These are phyloP conservation scores for Pichia thaimueangensis DNA, from an alignment of 805 yeast species.

Conservation along the genomic window DNA sequence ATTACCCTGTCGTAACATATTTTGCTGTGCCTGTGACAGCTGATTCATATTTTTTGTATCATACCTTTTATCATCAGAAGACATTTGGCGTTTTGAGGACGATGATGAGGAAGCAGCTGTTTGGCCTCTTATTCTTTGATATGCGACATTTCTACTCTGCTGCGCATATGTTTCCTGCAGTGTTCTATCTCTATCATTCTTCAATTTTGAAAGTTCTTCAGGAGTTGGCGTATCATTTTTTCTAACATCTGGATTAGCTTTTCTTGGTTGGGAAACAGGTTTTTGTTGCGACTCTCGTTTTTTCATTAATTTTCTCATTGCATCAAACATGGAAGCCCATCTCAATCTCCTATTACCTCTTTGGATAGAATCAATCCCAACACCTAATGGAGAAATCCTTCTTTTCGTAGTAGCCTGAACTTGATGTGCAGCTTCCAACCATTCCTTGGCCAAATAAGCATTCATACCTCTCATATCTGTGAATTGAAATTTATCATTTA, in stretches of 20 bases:
- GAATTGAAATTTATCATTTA: slow-evolving; percentile 82
- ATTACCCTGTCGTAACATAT: neutral
- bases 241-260: slow-evolving; percentile 24
- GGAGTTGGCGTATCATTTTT: slow-evolving; percentile 64
- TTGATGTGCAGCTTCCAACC: slow-evolving; percentile 88
- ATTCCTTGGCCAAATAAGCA: slow-evolving; percentile 76
- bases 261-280: slow-evolving; percentile 40
- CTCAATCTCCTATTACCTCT: slow-evolving; percentile 86
- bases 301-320: slow-evolving; percentile 81
- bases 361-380: slow-evolving; percentile 88
- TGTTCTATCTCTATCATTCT: slow-evolving; percentile 80
- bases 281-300: slow-evolving; percentile 75
- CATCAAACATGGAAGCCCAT: slow-evolving; percentile 98
- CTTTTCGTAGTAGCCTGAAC: slow-evolving; percentile 85
- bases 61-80: slow-evolving; percentile 13
- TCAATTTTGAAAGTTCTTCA: slow-evolving; percentile 73
- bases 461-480: slow-evolving; percentile 83
- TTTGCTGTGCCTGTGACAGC: slow-evolving; percentile 9
- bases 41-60: slow-evolving; percentile 14
- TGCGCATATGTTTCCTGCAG: slow-evolving; percentile 64
- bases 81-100: slow-evolving; percentile 16
- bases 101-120: no score
- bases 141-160: slow-evolving; percentile 17
- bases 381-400: slow-evolving; percentile 86
- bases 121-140: slow-evolving; percentile 21